Conservation (phyloP, 2,329 filamentous ascomycete species). For the Herpotrichia juniperi region DNA sequence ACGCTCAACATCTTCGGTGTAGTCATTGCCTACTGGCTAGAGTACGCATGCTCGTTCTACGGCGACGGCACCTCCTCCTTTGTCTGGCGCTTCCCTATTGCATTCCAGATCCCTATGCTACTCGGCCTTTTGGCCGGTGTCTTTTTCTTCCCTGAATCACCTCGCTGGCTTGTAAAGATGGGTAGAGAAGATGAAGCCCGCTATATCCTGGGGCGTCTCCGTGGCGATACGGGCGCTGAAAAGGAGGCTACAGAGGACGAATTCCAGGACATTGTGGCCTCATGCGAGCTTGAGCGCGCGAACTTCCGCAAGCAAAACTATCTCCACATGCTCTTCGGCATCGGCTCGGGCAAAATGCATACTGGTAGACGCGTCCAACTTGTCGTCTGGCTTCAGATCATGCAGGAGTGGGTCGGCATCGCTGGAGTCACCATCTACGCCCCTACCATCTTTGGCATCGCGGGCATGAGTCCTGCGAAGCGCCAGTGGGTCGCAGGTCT, state of each 20-base stretch:
- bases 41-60: constrained; percentile 64
- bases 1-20: constrained; percentile 76
- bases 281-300: constrained; percentile 62
- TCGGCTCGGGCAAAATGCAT: constrained; percentile 69
- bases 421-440: constrained; percentile 67
- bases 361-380: too few species aligned
- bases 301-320: constrained; percentile 63
- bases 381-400: constrained; percentile 73
- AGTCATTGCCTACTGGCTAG: constrained; percentile 63
- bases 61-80: constrained; percentile 64
- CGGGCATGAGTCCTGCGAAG: constrained; percentile 63
- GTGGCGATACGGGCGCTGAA: constrained; percentile 61
- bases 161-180: constrained; percentile 70
- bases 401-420: constrained; percentile 74
- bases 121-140: constrained; percentile 61
- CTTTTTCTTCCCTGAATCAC: constrained; percentile 74
- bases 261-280: constrained; percentile 70
- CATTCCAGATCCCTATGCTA: constrained; percentile 71
- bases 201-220: constrained; percentile 68
- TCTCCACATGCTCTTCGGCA: constrained; percentile 69
- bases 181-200: constrained; percentile 71
- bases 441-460: constrained; percentile 68
- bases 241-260: constrained; percentile 54
- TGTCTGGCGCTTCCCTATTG: constrained; percentile 72
- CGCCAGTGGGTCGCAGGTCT: constrained; percentile 50